Evolutionary conservation across 2,329 filamentous ascomycete species (phyloP), one percentile per base, ranked within the genome.

Genomic region (Apiospora hydei): DNA sequence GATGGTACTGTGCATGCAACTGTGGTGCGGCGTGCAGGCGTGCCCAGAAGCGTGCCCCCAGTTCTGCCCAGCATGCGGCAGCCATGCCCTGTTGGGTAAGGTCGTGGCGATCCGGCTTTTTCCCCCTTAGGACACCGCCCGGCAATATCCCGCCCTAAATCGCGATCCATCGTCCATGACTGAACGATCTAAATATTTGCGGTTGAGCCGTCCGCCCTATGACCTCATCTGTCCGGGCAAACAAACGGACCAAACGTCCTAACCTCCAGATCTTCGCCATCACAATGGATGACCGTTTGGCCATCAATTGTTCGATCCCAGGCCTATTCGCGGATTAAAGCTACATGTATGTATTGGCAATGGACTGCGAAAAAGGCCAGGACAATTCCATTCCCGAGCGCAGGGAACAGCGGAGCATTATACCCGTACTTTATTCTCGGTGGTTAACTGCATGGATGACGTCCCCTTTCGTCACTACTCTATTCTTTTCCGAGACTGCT

Each of bases 391-490:
- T 21, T 64, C 57, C 34, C 30, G 57, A 64, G 10, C 10, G 10
- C 34, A 64, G 18, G 57, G 57, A 64, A 64, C 34, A 64, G 30
- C 34, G 57, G 57, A 64, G 57, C 18, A 41, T 41, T 41, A 38
- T 64, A 64, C 57, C 57, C 30, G 57, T 64, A 64, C 18, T 34
- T 64, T 64, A 41, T 64, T n/a, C 57, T 41, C 34, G 8, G 21
- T 41, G 70, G 66, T 44, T 71, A 69, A 64, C 38, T 71, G 70
- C 70, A 71, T 71, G 47, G 13, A 69, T 71, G 70, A 71, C 70
- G 70, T 71, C 70, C 64, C 44, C 70, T 41, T n/a, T 41, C 57
- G 57, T 64, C 57, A 64, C 57, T 64, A 64, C 57, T 64, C 41
- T 1, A n/a, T 38, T 64, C 21, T 13, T 64, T 24, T 64, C 34